Base-by-base conservation (phyloP, 352 stramenopile genomes). In the Ochromonadaceae sp. region DNA sequence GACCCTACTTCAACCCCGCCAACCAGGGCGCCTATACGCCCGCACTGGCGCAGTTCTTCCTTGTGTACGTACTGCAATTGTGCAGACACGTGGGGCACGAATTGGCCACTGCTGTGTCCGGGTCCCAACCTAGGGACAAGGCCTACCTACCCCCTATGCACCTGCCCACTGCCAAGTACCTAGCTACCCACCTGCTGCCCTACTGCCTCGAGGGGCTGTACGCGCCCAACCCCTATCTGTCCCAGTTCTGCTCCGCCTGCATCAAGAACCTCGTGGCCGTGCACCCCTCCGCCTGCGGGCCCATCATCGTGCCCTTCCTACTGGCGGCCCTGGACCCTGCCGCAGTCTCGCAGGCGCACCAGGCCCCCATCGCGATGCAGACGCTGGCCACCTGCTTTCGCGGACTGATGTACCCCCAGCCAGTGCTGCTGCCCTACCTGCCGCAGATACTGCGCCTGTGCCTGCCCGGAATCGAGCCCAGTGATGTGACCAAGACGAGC, bases 401-500 rank as follows among this genome's bases (percentile, higher is more conserved):
- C 71, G 71, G n/a, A 67, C 72, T 30, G 66, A 81, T 36, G 41
- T 75, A 39, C 61, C 65, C 17, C 39, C 62, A 32, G 70, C 76
- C 22, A 56, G 53, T 81, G 49, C 57, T 83, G 25, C 61, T 85
- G 36, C 47, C 39, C 9, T 65, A 78, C 34, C 49, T 85, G 22
- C 76, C 77, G 40, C 70, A 81, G 48, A 72, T 83, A n/a, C 58
- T 85, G n/a, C 48, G 71, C 3, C 56, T 85, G 5, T 76, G 68
- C 52, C 72, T 85, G 65, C 72, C 77, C n/a, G 77, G 76, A n/a
- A 80, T 85, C 48, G 78, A 85, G 59, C 74, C 76, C 41, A 83
- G 81, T 48, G 78, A 85, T 68, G 73, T 81, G 65, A 81, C 81
- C 63, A 85, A 85, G 60, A 81, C 70, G 4, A 72, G 80, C 55